Conservation (phyloP, 1,139 yeast species). For the Suhomyces bokatorum region DNA sequence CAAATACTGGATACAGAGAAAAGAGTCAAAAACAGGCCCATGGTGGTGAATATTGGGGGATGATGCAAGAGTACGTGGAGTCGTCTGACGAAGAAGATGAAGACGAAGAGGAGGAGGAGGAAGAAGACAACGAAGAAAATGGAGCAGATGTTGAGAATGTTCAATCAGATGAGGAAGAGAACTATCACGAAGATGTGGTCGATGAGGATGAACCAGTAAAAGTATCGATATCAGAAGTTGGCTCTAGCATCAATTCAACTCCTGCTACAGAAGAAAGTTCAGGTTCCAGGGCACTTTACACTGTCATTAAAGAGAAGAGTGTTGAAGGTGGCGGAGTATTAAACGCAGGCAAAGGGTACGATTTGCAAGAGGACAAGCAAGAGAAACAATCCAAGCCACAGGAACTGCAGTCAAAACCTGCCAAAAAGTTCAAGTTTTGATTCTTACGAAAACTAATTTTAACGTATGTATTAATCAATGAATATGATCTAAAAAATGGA, state of each 20-base stretch:
- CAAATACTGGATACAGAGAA: conserved; percentile 38
- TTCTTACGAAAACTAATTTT: conserved; percentile 1
- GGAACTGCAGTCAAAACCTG: background rate
- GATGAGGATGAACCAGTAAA: conserved; percentile 11
- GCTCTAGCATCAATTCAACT: conserved; percentile 1
- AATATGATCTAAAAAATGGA: conserved; percentile 9
- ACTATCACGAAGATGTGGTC: background rate
- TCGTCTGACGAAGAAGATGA: conserved; percentile 37
- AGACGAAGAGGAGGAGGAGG: conserved; percentile 31
- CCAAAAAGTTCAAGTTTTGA: conserved; percentile 17
- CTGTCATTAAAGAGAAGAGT: conserved; percentile 30
- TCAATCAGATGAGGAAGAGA: conserved; percentile 3
- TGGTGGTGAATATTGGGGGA: conserved; percentile 44
- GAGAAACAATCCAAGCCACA: background rate
- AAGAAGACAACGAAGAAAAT: conserved; percentile 8
- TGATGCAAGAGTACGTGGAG: conserved; percentile 36
- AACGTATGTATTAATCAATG: conserved; percentile 12
- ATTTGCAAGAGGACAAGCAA: conserved; percentile 14
- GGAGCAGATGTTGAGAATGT: background rate
- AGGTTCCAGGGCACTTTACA: conserved; percentile 25
- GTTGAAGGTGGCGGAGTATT: conserved; percentile 18
- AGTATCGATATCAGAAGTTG: conserved; percentile 15
- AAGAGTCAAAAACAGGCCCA: conserved; percentile 26
- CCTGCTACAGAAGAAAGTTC: conserved; percentile 6
- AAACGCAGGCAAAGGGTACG: conserved; percentile 22